Evolutionary conservation across 1,139 yeast species (phyloP).

Genomic region (Yamadazyma spencermartinsiae): DNA sequence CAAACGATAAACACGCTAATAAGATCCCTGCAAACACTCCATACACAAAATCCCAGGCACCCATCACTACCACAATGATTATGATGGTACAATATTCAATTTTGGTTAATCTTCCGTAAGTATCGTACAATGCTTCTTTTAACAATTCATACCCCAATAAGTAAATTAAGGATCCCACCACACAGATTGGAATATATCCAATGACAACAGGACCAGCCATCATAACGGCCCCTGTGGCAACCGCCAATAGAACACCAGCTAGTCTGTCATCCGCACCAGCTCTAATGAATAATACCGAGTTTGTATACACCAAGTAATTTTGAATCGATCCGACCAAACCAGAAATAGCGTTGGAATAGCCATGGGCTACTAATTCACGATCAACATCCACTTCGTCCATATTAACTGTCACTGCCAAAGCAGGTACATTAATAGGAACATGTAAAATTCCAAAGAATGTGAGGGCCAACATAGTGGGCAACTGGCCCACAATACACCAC

Average conservation of each 20-base stretch:
- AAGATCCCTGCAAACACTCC: slow-evolving; percentile 91
- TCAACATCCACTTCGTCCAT: slow-evolving; percentile 89
- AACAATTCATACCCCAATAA: slow-evolving; percentile 86
- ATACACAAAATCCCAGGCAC: slow-evolving; percentile 89
- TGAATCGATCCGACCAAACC: slow-evolving; percentile 88
- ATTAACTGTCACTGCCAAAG: slow-evolving; percentile 86
- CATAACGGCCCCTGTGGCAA: slow-evolving; percentile 81
- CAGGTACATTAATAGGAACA: slow-evolving; percentile 97
- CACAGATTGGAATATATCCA: slow-evolving; percentile 92
- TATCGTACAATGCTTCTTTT: slow-evolving; percentile 83
- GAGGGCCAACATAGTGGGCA: slow-evolving; percentile 93
- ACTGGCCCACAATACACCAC: slow-evolving; percentile 62
- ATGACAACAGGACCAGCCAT: slow-evolving; percentile 88
- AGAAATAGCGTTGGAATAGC: slow-evolving; percentile 83
- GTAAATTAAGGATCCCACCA: slow-evolving; percentile 90
- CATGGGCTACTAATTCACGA: slow-evolving; percentile 92
- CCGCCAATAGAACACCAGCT: slow-evolving; percentile 84
- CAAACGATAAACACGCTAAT: slow-evolving; percentile 88
- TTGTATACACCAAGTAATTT: slow-evolving; percentile 91
- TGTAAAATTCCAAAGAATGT: slow-evolving; percentile 94
- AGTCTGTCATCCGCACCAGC: slow-evolving; percentile 91
- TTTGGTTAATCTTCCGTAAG: slow-evolving; percentile 69
- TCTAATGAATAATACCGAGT: slow-evolving; percentile 83
- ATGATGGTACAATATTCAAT: slow-evolving; percentile 85
- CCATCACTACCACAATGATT: slow-evolving; percentile 89